A percentile compares a stretch with the other conserved stretches of the same genome.
Evolutionary conservation across 768 basidiomycete species (phyloP).

Genomic region (Leccinum subgranulosum): DNA sequence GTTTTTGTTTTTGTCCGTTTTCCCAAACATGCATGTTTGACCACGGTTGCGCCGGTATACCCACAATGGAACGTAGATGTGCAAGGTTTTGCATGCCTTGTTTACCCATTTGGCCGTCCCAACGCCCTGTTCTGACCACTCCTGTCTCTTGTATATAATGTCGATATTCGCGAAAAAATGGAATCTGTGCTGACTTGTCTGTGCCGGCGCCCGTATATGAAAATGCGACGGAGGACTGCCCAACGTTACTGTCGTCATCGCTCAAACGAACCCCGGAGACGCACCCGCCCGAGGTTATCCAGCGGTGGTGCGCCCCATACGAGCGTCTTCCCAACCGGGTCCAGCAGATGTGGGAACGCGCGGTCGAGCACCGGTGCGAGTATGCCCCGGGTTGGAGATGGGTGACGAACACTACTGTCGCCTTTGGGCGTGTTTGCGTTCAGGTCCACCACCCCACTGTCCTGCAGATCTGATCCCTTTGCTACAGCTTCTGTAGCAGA

Average conservation of each 20-base stretch:
- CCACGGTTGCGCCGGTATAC: neutral
- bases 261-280: slow-evolving; percentile 1
- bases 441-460: neutral
- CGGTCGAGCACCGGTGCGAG: slow-evolving; percentile 41
- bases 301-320: slow-evolving; percentile 74
- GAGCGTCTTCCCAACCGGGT: slow-evolving; percentile 59
- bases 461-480: neutral
- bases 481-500: neutral
- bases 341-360: slow-evolving; percentile 50
- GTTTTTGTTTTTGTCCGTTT: neutral
- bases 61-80: slow-evolving; percentile 1
- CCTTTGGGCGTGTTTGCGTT: neutral
- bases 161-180: neutral
- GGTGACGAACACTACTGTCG: neutral
- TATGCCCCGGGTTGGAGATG: slow-evolving; percentile 40
- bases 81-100: neutral
- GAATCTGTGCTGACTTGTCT: neutral
- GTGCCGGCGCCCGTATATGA: neutral
- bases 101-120: neutral
- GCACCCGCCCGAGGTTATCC: slow-evolving; percentile 53
- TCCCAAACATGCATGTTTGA: neutral
- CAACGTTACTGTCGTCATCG: slow-evolving; percentile 1
- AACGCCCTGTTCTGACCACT: too few species aligned
- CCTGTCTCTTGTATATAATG: neutral
- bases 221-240: too few species aligned